Percentiles rank a stretch among this genome's conserved stretches.
phyloP scores from a whole-genome alignment of 495 filamentous ascomycete genomes.

The Thozetella sp. region DNA sequence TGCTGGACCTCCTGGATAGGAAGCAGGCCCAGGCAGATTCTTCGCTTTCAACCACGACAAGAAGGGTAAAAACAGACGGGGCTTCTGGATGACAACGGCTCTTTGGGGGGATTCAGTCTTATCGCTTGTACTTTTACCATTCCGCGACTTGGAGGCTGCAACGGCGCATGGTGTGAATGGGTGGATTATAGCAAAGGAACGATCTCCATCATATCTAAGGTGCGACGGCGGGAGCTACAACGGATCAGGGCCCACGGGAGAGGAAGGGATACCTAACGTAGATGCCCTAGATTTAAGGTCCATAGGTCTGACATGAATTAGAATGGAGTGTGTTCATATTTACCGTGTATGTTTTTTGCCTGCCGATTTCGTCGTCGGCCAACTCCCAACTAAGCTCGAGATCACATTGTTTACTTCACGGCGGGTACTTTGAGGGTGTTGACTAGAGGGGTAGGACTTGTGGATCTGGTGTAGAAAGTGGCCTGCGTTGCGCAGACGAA shows the following conservation, averaged over 20 bases:
- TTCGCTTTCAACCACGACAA: too few relatives aligned
- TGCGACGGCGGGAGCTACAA: background rate
- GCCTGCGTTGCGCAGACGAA: too few relatives aligned
- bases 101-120: background rate
- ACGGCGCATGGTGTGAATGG: background rate
- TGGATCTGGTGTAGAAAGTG: too few relatives aligned
- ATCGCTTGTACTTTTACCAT: background rate
- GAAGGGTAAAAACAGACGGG: too few relatives aligned
- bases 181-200: background rate
- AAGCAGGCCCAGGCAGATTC: too few relatives aligned
- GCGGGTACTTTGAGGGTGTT: too few relatives aligned
- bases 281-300: background rate
- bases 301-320: background rate
- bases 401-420: too few relatives aligned
- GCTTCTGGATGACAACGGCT: background rate
- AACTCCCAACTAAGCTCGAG: too few relatives aligned
- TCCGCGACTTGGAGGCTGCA: background rate
- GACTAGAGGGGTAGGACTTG: too few relatives aligned
- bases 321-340: slow-evolving; percentile 3
- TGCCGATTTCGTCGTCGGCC: too few relatives aligned
- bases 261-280: slow-evolving; percentile 4
- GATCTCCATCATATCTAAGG: background rate
- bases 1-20: too few relatives aligned
- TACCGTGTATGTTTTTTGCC: too few relatives aligned
- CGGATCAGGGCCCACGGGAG: background rate